A percentile compares a stretch with the other conserved stretches of the same genome.
Evolutionary conservation across 805 yeast species (phyloP).

Genomic region (Starmerella apicola): DNA sequence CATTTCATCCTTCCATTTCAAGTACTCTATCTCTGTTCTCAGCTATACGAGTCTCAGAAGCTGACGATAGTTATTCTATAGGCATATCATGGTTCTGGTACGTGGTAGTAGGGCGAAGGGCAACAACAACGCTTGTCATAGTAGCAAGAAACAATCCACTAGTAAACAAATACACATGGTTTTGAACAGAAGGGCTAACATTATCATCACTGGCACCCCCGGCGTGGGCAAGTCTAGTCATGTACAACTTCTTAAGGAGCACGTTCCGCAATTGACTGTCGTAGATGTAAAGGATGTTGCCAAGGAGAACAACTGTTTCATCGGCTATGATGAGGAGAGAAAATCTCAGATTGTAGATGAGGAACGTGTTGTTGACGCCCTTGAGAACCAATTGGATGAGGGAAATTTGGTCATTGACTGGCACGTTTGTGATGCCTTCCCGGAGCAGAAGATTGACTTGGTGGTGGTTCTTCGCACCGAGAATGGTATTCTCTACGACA

Average conservation of each 20-base stretch:
- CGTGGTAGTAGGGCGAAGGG: no score
- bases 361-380: conserved; percentile 66
- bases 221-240: conserved; percentile 80
- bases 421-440: conserved; percentile 95
- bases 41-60: no score
- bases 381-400: conserved; percentile 62
- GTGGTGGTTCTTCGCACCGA: conserved; percentile 81
- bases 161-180: no score
- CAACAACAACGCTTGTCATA: no score
- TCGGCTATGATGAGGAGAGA: conserved; percentile 74
- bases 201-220: conserved; percentile 91
- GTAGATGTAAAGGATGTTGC: conserved; percentile 74
- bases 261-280: conserved; percentile 38
- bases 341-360: conserved; percentile 87
- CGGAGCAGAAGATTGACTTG: conserved; percentile 81
- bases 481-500: conserved; percentile 56
- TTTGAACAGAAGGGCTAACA: conserved; percentile 39
- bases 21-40: no score
- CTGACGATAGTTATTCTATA: no score
- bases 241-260: conserved; percentile 44
- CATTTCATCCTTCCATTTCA: no score
- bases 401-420: conserved; percentile 94
- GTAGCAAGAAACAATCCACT: no score
- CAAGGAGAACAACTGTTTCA: conserved; percentile 59
- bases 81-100: no score